Conservation (phyloP, 306 rosid species). For the Prunus mongolica region DNA sequence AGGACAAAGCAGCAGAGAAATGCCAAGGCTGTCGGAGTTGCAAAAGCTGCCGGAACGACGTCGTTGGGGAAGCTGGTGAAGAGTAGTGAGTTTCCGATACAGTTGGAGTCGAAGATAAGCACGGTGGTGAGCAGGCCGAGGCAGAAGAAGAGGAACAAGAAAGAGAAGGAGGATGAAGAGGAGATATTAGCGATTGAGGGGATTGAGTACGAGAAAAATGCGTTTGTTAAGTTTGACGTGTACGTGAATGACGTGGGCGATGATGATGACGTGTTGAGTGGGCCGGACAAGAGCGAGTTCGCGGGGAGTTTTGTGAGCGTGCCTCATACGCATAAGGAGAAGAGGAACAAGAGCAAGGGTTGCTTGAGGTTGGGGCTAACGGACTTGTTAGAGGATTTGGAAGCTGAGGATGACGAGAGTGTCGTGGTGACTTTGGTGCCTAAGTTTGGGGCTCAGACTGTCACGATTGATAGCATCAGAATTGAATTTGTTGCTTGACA, state of each 20-base stretch:
- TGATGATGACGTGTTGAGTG: conserved; percentile 28
- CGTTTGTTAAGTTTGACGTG: conserved; percentile 62
- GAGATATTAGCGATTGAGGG: conserved; percentile 41
- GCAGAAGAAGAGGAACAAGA: conserved; percentile 40
- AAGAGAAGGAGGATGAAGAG: conserved; percentile 43
- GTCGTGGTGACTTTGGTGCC: conserved; percentile 10
- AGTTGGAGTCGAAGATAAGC: conserved; percentile 36
- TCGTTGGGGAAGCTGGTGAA: not conserved
- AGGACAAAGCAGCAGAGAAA: conserved; percentile 7
- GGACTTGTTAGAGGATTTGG: conserved; percentile 11
- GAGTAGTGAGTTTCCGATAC: conserved; percentile 32
- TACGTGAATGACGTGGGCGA: conserved; percentile 51
- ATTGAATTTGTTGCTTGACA: no score
- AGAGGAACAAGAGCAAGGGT: conserved; percentile 25
- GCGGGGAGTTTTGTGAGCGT: conserved; percentile 79
- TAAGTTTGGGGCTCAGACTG: no score
- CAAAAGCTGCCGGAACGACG: conserved; percentile 36
- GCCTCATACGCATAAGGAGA: conserved; percentile 46
- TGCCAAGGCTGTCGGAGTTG: conserved; percentile 26
- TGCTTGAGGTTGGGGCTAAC: not conserved
- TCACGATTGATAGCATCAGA: no score
- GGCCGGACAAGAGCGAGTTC: conserved; percentile 50
- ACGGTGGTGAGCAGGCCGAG: conserved; percentile 54
- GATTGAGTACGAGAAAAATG: conserved; percentile 46
- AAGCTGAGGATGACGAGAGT: not conserved